Evolutionary conservation across 805 yeast genomes (phyloP), one percentile per base, ranked within the genome.

Genomic region (Aciculoconidium aculeatum): DNA sequence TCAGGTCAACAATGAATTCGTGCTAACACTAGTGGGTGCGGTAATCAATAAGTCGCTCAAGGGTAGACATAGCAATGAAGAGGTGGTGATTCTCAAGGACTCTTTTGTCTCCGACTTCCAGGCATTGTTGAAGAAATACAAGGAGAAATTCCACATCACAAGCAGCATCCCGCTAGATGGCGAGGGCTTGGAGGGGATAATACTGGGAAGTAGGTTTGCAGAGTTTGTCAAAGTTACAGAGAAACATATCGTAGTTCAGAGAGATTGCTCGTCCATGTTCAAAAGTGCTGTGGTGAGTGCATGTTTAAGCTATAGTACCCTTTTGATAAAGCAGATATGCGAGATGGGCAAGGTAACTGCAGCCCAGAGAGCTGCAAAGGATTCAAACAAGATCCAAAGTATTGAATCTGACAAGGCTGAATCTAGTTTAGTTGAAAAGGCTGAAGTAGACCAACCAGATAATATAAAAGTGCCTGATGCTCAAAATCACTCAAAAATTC

Each of bases 281-380:
- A 51, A 45, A 28, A 34, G 39, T 11, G 41, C 50, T 3, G 43
- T 55, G 1, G 37, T 51, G 7, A 41, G 44, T 5, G 45, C 53
- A 3, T 33, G 47, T 2, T 27, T 32, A 25, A 31, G 34, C 21
- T 53, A 53, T 28, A 37, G 47, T 1, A 39, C 40, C 14, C 30
- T 35, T 8, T 34, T 54, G 28, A 29, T 49, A 7, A 45, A 42
- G 17, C 45, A 44, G 25, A 38, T 53, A 16, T 46, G 50, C 26
- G 54, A 49, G 21, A 23, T 42, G 20, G 30, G 37, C 17, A 14
- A 7, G 7, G 21, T 4, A 3, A 13, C 8, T 12, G 23, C 17
- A 1, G 34, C 17, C 5, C 13, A 2, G n/a, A 21, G 11, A 15
- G 17, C 25, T 24, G 12, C 11, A 7, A 12, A 7, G 2, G 41